Base-by-base conservation (phyloP, 192 early-diverging fungal genomes). In the Rhizophagus prolifer region DNA sequence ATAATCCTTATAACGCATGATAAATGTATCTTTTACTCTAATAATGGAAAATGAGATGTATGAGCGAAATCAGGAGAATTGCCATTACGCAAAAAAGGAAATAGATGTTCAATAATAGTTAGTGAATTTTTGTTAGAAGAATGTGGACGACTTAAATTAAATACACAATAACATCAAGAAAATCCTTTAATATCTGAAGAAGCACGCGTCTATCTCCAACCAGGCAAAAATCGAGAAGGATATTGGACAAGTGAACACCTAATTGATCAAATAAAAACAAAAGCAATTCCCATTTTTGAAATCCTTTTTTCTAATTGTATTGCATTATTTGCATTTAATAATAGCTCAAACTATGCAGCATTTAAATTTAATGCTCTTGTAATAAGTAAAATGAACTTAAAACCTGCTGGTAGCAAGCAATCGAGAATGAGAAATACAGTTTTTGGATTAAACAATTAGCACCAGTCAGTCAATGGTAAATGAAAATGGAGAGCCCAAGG, bases 281-380 rank as follows among this genome's bases (percentile, higher is more conserved):
- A 71, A 50, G 47, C 47, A 2, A 71, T 54, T 50, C 46, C 25
- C 5, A 46, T 71, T 54, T 71, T 71, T 46, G 25, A 78, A 67
- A 25, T 61, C 31, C 14, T 31, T 21, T 71, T 71, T 58, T 13
- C 46, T 30, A 50, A 50, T 71, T 5, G 3, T 26, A 76, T 46
- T 21, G 41, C 28, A 21, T 7, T 76, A 13, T 76, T 76, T 26
- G 28, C 23, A n/a, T 76, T 76, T 47, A 63, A 76, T 46, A 76
- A 76, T 44, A 76, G 63, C 31, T 31, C 31, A 31, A 31, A 31
- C 3, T 31, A 31, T 31, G 31, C 31, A 31, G 25, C 2, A 31
- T 31, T 31, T 31, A 31, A 31, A 31, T 3, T 3, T 31, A 3
- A 77, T 70, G 26, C 67, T 10, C 28, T 77, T 34, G 47, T 77